A percentile compares a stretch with the other conserved stretches of the same genome.
Evolutionary conservation across 225 moss, liverwort and hornwort genomes (phyloP).

Genomic region (Pleurozium schreberi): DNA sequence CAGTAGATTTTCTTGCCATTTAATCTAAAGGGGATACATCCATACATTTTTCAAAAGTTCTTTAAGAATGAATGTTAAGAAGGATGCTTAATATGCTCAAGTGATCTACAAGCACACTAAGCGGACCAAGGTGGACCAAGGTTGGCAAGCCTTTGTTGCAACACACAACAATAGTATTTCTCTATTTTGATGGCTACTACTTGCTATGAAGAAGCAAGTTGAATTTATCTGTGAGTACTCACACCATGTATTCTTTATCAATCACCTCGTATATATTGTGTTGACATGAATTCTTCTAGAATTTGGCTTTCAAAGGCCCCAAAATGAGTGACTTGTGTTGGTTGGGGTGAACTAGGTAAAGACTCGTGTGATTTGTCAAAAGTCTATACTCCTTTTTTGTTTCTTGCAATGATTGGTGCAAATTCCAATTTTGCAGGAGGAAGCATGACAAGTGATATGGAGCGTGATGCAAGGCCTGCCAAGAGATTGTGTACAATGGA

Average conservation of each 20-base stretch:
- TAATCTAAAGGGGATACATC: accelerated
- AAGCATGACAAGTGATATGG: no score
- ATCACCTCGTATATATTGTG: not conserved
- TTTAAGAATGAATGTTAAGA: no score
- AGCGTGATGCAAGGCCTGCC: not conserved
- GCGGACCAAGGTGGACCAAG: no score
- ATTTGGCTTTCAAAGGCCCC: accelerated
- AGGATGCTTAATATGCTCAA: no score
- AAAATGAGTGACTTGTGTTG: not conserved
- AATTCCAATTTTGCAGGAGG: not conserved
- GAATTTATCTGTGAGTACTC: not conserved
- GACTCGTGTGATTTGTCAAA: accelerated
- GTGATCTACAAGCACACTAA: no score
- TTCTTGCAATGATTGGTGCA: not conserved
- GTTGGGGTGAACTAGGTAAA: accelerated
- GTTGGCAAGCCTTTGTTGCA: not conserved
- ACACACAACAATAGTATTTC: accelerated
- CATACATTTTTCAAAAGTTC: not conserved
- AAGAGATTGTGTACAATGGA: not conserved
- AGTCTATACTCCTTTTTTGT: accelerated
- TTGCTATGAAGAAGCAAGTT: not conserved
- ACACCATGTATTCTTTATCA: not conserved
- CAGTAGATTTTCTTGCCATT: not conserved
- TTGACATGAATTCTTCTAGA: not conserved
- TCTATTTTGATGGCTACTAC: accelerated